Evolutionary conservation across 1,284 basidiomycete species (phyloP).

Genomic region (Ceratorhiza oryzae-sativae): DNA sequence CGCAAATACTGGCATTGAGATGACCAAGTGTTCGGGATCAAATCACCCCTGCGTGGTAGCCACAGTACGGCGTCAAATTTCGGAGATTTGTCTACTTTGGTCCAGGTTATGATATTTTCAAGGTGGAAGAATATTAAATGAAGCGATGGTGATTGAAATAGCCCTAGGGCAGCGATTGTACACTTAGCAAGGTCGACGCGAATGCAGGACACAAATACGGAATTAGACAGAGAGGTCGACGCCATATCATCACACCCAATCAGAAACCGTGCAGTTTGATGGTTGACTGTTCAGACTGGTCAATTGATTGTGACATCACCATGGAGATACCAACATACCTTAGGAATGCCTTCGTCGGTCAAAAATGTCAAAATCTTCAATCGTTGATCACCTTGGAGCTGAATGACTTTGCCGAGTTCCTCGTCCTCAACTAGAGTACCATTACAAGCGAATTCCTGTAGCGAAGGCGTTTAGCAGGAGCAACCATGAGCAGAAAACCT

Average conservation of each 20-base stretch:
- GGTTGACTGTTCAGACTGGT: slow-evolving; percentile 51
- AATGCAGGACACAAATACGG: slow-evolving; percentile 11
- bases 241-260: slow-evolving; percentile 43
- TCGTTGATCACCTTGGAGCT: slow-evolving; percentile 98
- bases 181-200: slow-evolving; percentile 28
- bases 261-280: slow-evolving; percentile 91
- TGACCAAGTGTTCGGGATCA: background rate
- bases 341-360: slow-evolving; percentile 75
- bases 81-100: background rate
- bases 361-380: slow-evolving; percentile 90
- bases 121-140: slow-evolving; percentile 1
- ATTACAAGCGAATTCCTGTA: slow-evolving; percentile 98
- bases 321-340: slow-evolving; percentile 42
- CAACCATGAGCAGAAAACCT: background rate
- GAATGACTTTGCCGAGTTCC: slow-evolving; percentile 97
- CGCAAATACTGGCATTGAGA: slow-evolving; percentile 38
- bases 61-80: background rate
- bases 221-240: background rate
- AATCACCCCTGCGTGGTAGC: background rate
- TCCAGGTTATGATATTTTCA: background rate
- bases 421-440: slow-evolving; percentile 97
- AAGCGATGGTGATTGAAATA: slow-evolving; percentile 1
- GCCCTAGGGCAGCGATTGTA: background rate
- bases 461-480: background rate
- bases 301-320: slow-evolving; percentile 5